Percentiles rank a stretch among this genome's conserved stretches.
Conservation (phyloP, 2,329 filamentous ascomycete genomes). For the Lasiodiplodia citricola region DNA sequence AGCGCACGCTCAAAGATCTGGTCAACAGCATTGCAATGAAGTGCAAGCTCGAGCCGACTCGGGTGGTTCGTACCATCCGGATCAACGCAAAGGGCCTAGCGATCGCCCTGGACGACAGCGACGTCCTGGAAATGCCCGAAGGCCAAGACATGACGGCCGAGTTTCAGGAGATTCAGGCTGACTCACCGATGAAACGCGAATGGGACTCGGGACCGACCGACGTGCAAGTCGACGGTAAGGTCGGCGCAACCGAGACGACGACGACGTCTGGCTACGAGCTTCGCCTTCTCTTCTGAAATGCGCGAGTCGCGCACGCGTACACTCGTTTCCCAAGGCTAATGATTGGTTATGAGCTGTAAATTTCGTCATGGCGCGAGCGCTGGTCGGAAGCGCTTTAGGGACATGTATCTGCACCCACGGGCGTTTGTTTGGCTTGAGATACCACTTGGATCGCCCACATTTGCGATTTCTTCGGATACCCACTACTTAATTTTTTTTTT, state of each 20-base stretch:
- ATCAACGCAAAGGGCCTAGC: constrained; percentile 76
- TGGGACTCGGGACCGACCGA: constrained; percentile 57
- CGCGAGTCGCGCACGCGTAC: constrained; percentile 1
- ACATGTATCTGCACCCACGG: constrained; percentile 22
- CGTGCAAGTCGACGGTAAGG: constrained; percentile 55
- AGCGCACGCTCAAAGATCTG: constrained; percentile 77
- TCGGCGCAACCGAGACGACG: constrained; percentile 50
- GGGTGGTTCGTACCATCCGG: constrained; percentile 73
- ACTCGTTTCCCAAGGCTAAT: constrained; percentile 22
- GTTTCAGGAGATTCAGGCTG: constrained; percentile 66
- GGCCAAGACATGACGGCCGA: constrained; percentile 86
- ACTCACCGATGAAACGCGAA: constrained; percentile 56
- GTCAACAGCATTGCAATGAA: constrained; percentile 75
- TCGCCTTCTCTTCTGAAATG: constrained; percentile 51
- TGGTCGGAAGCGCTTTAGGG: constrained; percentile 25
- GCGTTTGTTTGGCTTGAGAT: constrained; percentile 25
- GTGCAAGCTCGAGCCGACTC: constrained; percentile 76
- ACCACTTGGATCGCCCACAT: constrained; percentile 19
- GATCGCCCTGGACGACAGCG: constrained; percentile 88
- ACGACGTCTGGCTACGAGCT: constrained; percentile 55
- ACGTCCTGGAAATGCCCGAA: constrained; percentile 81
- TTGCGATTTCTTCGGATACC: constrained; percentile 24
- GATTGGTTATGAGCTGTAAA: constrained; percentile 25
- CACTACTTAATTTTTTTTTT: constrained; percentile 22
- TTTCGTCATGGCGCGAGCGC: constrained; percentile 25